Evolutionary conservation across 2,329 filamentous ascomycete species (phyloP).

Genomic region (Endoconidiophora polonica): DNA sequence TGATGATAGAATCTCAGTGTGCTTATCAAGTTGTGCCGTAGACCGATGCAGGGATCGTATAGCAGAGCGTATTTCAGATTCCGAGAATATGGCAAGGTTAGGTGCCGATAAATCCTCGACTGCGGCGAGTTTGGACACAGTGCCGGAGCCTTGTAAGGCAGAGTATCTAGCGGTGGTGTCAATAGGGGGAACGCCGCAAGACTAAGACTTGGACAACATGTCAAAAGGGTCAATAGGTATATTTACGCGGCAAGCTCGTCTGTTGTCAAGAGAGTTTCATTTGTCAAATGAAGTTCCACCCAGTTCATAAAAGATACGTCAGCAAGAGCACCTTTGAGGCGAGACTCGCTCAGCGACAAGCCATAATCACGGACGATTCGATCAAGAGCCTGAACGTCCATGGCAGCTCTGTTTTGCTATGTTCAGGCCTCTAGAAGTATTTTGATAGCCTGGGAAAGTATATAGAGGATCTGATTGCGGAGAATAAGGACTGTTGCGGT

Average conservation of each 20-base stretch:
- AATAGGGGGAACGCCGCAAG: background rate
- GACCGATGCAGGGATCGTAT: background rate
- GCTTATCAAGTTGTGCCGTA: too few species aligned
- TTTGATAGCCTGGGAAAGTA: too few species aligned
- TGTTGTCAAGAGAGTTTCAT: conserved; percentile 34
- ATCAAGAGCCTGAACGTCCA: conserved; percentile 1
- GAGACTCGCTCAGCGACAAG: conserved; percentile 19
- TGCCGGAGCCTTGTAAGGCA: conserved; percentile 30
- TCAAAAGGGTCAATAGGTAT: background rate
- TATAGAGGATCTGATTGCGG: too few species aligned
- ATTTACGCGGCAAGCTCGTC: conserved; percentile 38
- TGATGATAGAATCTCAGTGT: too few species aligned
- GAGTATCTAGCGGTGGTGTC: conserved; percentile 26
- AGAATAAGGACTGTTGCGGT: background rate
- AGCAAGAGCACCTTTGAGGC: conserved; percentile 22
- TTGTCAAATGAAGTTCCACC: too few species aligned
- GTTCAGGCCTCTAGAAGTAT: background rate
- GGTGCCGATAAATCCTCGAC: conserved; percentile 27
- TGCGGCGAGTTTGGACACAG: conserved; percentile 29
- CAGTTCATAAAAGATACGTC: conserved; percentile 18
- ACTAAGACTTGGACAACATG: background rate
- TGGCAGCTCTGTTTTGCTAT: background rate
- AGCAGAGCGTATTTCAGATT: conserved; percentile 35
- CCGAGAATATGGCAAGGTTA: conserved; percentile 32
- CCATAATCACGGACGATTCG: background rate